phyloP scores from a whole-genome alignment of 495 filamentous ascomycete genomes.

The Immersiella caudata region DNA sequence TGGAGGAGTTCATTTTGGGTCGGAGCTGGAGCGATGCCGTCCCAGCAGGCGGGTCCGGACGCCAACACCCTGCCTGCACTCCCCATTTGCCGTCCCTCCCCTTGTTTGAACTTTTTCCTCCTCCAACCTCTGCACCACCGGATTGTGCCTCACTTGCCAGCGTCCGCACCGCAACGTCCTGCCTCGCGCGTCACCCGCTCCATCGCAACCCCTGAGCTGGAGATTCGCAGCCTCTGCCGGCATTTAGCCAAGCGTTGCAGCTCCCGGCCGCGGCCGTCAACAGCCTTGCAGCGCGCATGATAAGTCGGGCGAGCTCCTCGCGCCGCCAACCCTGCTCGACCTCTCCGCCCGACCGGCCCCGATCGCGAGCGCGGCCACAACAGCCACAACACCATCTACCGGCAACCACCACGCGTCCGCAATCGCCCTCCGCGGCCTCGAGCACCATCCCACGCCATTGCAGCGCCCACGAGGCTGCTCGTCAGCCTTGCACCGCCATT shows the following conservation, averaged over 20 bases:
- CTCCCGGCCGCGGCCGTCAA: slow-evolving; percentile 19
- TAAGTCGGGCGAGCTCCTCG: slow-evolving; percentile 23
- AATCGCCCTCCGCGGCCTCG: slow-evolving; percentile 15
- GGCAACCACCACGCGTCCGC: slow-evolving; percentile 33
- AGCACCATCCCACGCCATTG: neutral
- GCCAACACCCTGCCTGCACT: slow-evolving; percentile 27
- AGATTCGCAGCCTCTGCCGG: slow-evolving; percentile 17
- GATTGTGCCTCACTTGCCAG: neutral
- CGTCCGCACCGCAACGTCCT: slow-evolving; percentile 2
- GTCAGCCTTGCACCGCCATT: slow-evolving; percentile 30
- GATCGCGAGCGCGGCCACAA: slow-evolving; percentile 37
- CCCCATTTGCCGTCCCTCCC: slow-evolving; percentile 38
- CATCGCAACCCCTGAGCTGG: slow-evolving; percentile 15
- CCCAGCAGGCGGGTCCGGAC: slow-evolving; percentile 36
- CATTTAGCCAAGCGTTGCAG: slow-evolving; percentile 28
- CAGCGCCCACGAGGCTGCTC: slow-evolving; percentile 38
- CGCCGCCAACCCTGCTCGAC: slow-evolving; percentile 30
- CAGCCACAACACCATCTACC: slow-evolving; percentile 35
- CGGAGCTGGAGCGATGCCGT: slow-evolving; percentile 32
- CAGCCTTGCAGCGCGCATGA: slow-evolving; percentile 33
- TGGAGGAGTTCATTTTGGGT: slow-evolving; percentile 35
- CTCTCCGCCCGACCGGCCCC: slow-evolving; percentile 39
- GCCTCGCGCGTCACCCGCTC: neutral
- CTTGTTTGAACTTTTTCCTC: slow-evolving; percentile 41
- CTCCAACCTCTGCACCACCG: slow-evolving; percentile 23